Evolutionary conservation across 805 yeast genomes (phyloP).

Genomic region (Yarrowia keelungensis): DNA sequence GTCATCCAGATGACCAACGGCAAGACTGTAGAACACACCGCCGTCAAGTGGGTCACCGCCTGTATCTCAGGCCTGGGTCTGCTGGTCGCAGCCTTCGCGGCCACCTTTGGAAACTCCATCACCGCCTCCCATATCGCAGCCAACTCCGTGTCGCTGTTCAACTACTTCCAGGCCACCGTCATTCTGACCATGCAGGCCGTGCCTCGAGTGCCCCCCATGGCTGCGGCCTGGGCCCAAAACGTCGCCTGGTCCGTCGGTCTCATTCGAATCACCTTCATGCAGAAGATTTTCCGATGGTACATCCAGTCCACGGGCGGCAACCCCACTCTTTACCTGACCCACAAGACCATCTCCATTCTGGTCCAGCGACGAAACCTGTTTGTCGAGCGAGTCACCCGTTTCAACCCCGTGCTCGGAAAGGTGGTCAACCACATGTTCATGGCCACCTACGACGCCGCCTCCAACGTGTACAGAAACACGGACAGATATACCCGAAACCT

Average conservation of each 20-base stretch:
- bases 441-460: conserved; percentile 16
- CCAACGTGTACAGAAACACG: conserved; percentile 17
- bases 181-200: conserved; percentile 96
- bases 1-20: conserved; percentile 79
- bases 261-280: conserved; percentile 77
- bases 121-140: conserved; percentile 97
- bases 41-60: conserved; percentile 94
- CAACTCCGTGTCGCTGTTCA: conserved; percentile 90
- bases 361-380: conserved; percentile 58
- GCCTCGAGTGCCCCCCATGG: conserved; percentile 90
- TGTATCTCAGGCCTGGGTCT: conserved; percentile 86
- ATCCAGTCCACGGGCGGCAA: conserved; percentile 92
- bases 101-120: conserved; percentile 84
- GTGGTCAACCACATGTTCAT: conserved; percentile 22
- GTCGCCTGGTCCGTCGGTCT: conserved; percentile 97
- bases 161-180: conserved; percentile 92
- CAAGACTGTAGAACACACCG: conserved; percentile 77
- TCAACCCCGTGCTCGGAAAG: conserved; percentile 33
- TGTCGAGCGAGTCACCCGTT: conserved; percentile 8
- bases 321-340: conserved; percentile 68
- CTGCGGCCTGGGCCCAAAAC: conserved; percentile 97
- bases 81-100: conserved; percentile 77
- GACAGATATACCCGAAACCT: conserved; percentile 5
- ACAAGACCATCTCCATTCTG: conserved; percentile 69
- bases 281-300: conserved; percentile 88